Percentiles rank a stretch among this genome's conserved stretches.
These are phyloP conservation scores for Globisporangium cederbergense DNA, from an alignment of 352 stramenopile species.

Conservation along the genomic window DNA sequence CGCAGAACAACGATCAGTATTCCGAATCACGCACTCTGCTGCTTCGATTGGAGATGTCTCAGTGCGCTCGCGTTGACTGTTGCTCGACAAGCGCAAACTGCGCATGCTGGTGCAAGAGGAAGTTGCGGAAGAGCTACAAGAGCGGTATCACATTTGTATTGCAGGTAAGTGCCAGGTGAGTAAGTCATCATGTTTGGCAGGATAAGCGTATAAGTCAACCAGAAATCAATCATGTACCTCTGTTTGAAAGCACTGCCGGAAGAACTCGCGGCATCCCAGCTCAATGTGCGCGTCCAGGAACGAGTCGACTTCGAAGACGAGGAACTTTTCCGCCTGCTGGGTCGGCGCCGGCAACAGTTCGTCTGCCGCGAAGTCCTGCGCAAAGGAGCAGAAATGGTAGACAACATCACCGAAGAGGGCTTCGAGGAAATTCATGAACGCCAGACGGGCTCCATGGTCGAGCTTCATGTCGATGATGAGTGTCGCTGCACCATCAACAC, in stretches of 20 bases:
- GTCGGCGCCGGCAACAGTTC: not conserved
- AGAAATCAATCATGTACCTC: constrained; percentile 30
- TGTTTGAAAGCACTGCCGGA: constrained; percentile 71
- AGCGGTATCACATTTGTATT: not conserved
- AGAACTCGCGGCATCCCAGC: constrained; percentile 74
- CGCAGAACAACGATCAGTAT: not conserved
- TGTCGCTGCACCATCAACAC: not conserved
- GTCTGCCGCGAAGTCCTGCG: constrained; percentile 26
- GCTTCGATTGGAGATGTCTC: not conserved
- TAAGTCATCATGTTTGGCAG: not conserved
- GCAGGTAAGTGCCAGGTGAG: not conserved
- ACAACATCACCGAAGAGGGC: constrained; percentile 58
- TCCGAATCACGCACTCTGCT: not conserved
- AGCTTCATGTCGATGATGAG: constrained; percentile 4
- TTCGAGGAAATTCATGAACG: constrained; percentile 56
- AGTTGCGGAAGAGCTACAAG: constrained; percentile 52
- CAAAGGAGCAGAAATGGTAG: constrained; percentile 62
- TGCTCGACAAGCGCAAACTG: constrained; percentile 29
- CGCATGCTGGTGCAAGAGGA: constrained; percentile 44
- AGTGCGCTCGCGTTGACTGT: not conserved
- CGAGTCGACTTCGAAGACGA: constrained; percentile 62
- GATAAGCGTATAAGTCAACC: not conserved
- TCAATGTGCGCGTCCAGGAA: constrained; percentile 64
- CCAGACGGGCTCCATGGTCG: constrained; percentile 32
- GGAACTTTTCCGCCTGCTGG: constrained; percentile 24